A percentile compares a stretch with the other conserved stretches of the same genome.
These are phyloP conservation scores for Fusarium sp. DNA, from an alignment of 2,329 filamentous ascomycete genomes.

Conservation along the genomic window DNA sequence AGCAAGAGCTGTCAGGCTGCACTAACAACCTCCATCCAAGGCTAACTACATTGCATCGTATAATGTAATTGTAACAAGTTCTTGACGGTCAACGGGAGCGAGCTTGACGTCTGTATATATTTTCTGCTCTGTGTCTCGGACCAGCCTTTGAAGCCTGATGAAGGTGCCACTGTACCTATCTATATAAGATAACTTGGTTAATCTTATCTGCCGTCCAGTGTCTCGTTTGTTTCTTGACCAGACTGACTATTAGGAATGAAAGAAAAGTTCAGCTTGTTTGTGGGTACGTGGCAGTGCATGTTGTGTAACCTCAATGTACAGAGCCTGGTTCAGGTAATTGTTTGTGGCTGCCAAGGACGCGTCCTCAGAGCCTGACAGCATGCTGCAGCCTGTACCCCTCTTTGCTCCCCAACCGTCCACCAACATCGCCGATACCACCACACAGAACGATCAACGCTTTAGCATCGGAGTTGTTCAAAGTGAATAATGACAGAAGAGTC, in stretches of 20 bases:
- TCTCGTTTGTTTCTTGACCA: too few relatives aligned
- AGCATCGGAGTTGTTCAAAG: not conserved
- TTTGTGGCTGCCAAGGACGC: not conserved
- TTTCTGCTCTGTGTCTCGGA: too few relatives aligned
- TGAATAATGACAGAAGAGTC: not conserved
- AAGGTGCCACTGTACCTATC: too few relatives aligned
- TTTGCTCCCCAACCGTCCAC: not conserved
- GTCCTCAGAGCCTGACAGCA: not conserved
- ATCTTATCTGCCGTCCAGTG: too few relatives aligned
- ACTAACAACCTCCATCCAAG: too few relatives aligned
- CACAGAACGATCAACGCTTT: not conserved
- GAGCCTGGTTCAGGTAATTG: not conserved
- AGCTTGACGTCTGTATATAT: too few relatives aligned
- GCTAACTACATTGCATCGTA: too few relatives aligned
- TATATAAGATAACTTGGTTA: too few relatives aligned
- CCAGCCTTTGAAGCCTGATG: too few relatives aligned
- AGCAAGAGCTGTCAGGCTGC: too few relatives aligned
- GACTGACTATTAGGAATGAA: not conserved
- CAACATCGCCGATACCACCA: not conserved
- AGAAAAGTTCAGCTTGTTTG: not conserved
- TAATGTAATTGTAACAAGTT: too few relatives aligned
- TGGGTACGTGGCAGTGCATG: not conserved
- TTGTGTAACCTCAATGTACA: not conserved
- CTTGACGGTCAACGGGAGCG: too few relatives aligned
- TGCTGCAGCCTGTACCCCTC: not conserved